Evolutionary conservation across 495 filamentous ascomycete species (phyloP).

Genomic region (Neurospora sp.): DNA sequence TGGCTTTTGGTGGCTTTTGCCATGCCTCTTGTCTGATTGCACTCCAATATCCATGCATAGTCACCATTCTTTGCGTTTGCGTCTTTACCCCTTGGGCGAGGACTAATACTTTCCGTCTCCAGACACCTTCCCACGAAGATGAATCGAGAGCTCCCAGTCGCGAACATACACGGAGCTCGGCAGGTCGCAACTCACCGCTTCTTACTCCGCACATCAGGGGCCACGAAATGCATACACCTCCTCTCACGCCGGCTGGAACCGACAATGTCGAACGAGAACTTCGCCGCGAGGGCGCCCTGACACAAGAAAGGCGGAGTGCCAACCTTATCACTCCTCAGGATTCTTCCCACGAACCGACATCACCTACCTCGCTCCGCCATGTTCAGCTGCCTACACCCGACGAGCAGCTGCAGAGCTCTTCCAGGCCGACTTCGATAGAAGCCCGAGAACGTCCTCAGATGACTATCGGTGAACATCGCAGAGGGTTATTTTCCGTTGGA

Average conservation of each 20-base stretch:
- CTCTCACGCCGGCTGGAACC: conserved; percentile 76
- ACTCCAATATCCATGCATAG: background rate
- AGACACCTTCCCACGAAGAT: conserved; percentile 38
- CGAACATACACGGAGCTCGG: conserved; percentile 24
- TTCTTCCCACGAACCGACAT: conserved; percentile 31
- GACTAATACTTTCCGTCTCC: conserved; percentile 1
- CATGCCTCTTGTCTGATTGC: background rate
- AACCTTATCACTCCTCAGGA: conserved; percentile 51
- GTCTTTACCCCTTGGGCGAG: background rate
- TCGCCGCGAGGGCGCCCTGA: conserved; percentile 16
- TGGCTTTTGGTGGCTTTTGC: background rate
- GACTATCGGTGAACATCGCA: conserved; percentile 39
- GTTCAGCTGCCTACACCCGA: conserved; percentile 6
- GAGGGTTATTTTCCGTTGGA: conserved; percentile 64
- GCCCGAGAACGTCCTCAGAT: conserved; percentile 23
- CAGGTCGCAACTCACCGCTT: conserved; percentile 32
- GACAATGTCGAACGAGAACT: conserved; percentile 22
- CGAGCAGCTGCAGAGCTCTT: conserved; percentile 17
- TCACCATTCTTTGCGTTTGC: background rate
- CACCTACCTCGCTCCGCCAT: conserved; percentile 15
- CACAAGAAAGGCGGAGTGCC: conserved; percentile 33
- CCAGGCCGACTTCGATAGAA: conserved; percentile 31
- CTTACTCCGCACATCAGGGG: conserved; percentile 31
- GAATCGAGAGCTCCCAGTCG: conserved; percentile 24
- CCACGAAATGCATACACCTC: conserved; percentile 72